Evolutionary conservation across 129 eudicot genomes (phyloP), one percentile per base, ranked within the genome.

Genomic region (Apium graveolens): DNA sequence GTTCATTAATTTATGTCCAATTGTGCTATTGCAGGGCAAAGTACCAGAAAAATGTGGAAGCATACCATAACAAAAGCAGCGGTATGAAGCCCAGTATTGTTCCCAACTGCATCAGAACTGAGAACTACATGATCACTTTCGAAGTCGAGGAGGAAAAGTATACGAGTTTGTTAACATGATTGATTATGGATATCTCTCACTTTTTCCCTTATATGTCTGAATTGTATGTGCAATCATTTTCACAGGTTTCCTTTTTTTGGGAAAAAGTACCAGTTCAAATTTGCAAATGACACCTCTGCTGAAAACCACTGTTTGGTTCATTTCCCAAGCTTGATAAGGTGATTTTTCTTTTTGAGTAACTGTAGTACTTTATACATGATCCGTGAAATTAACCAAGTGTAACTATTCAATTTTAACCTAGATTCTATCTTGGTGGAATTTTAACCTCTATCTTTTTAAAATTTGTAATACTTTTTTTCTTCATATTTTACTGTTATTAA

Each of bases 121-220:
- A 95, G 80, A 92, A 86, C 88, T 95, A 95, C 88, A 92, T 92
- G 96, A 95, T 95, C 82, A 95, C 96, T 62, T 95, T 95, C 80
- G 99, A 95, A 86, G 92, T 90, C 41, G 99, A 95, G 90, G 99
- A 95, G 85, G 99, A 95, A 81, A 95, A 95, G 99, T 95, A 91
- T 76, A 79, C 41, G 63, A 79, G 74, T 78, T 46, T 78, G 75
- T 74, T 11, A 43, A 38, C 27, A 45, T 46, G 73, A 55, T 84
- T 32, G 17, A 48, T 63, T 71, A 72, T 41, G 17, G 72, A 37
- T 27, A 16, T 55, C 31, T 73, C 71, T 79, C 11, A 41, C 4
- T 5, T 13, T 38, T 43, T 27, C 3, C 9, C 20, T n/a, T 73
- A n/a, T 26, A 37, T 27, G 74, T 62, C 55, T 42, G n/a, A 39